These are phyloP conservation scores for Conringia planisiliqua DNA, from an alignment of 345 rosid genomes.

Conservation along the genomic window DNA sequence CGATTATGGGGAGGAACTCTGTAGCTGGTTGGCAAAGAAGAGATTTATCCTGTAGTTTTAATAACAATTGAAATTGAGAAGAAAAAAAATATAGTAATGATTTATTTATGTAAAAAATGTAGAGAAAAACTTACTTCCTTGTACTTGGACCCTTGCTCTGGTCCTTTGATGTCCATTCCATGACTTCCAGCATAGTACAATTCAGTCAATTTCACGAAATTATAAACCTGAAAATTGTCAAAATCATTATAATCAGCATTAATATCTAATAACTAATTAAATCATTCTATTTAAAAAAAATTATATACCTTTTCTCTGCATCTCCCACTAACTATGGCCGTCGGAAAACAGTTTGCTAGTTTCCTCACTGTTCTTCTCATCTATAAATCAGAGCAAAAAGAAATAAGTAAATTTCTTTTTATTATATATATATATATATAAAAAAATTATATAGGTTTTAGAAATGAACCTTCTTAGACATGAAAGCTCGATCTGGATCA, in stretches of 20 bases:
- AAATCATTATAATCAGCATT: neutral
- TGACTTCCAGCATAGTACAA: conserved; percentile 97
- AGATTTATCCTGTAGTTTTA: conserved; percentile 37
- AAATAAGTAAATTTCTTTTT: neutral
- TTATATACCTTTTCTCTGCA: conserved; percentile 86
- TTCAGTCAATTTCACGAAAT: conserved; percentile 70
- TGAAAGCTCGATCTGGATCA: conserved; percentile 90
- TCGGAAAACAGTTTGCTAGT: conserved; percentile 68
- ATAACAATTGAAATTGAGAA: neutral
- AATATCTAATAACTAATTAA: neutral
- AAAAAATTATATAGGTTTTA: no score
- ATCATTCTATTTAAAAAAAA: neutral
- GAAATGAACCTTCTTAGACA: conserved; percentile 62
- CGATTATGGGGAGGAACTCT: conserved; percentile 84
- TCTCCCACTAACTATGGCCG: conserved; percentile 94
- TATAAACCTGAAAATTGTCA: conserved; percentile 35
- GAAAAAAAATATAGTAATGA: neutral
- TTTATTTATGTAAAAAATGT: conserved; percentile 29
- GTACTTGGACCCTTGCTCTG: conserved; percentile 45
- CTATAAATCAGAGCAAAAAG: conserved; percentile 31
- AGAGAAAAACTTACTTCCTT: conserved; percentile 28
- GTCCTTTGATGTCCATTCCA: conserved; percentile 98
- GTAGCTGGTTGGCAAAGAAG: conserved; percentile 82
- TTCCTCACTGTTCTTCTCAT: conserved; percentile 85
- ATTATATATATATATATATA: neutral